Percentiles rank a stretch among this genome's conserved stretches.
phyloP scores from a whole-genome alignment of 306 rosid genomes.

The Prosopis cineraria region DNA sequence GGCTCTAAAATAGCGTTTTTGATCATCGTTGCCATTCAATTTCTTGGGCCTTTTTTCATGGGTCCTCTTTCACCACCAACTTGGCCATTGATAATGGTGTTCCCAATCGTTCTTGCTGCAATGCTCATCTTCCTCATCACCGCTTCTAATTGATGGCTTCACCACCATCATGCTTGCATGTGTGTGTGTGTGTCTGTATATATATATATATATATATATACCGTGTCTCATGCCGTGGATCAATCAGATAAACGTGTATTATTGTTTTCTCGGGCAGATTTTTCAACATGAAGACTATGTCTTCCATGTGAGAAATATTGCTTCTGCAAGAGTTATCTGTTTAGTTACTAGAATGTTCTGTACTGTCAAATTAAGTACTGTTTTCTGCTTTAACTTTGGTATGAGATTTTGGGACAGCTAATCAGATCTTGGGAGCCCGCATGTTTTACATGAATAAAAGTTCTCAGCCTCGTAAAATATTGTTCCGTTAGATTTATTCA shows the following conservation, averaged over 20 bases:
- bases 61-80: constrained; percentile 25
- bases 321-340: background rate
- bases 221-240: background rate
- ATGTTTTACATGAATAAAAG: background rate
- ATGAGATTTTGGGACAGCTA: background rate
- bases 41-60: constrained; percentile 26
- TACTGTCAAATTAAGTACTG: background rate
- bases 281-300: background rate
- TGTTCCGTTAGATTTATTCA: background rate
- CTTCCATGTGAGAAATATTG: background rate
- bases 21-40: constrained; percentile 15
- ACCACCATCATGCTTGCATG: background rate
- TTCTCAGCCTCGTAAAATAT: background rate
- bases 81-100: constrained; percentile 29
- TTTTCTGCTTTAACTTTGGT: background rate
- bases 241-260: background rate
- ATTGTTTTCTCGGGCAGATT: too few species aligned
- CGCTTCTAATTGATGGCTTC: background rate
- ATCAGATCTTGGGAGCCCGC: background rate
- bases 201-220: too few species aligned
- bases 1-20: constrained; percentile 19
- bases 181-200: too few species aligned
- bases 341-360: background rate
- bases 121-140: constrained; percentile 28
- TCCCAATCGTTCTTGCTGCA: constrained; percentile 2